Evolutionary conservation across 768 basidiomycete species (phyloP).

Genomic region (Termitomyces heimii): DNA sequence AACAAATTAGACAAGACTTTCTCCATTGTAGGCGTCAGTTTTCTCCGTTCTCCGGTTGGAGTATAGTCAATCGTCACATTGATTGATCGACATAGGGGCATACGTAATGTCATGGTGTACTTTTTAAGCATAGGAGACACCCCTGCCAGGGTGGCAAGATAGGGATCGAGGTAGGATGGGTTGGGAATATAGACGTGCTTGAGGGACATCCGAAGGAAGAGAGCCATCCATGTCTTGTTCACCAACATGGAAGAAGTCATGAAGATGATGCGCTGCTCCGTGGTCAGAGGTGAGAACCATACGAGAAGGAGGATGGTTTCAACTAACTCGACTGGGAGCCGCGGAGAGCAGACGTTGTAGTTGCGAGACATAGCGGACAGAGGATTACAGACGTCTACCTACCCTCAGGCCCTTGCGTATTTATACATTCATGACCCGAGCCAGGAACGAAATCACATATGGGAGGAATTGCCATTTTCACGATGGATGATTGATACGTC

Average conservation of each 20-base stretch:
- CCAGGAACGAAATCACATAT: neutral
- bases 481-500: neutral
- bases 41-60: neutral
- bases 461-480: neutral
- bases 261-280: constrained; percentile 11
- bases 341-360: neutral
- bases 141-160: constrained; percentile 4
- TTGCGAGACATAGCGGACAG: neutral
- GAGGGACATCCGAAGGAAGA: constrained; percentile 10
- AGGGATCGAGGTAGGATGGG: constrained; percentile 10
- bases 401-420: neutral
- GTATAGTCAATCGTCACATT: constrained; percentile 7
- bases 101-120: neutral
- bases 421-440: neutral
- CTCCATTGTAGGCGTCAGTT: neutral
- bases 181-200: constrained; percentile 15
- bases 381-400: neutral
- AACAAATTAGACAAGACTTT: constrained; percentile 4
- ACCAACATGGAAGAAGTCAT: constrained; percentile 14
- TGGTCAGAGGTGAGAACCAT: constrained; percentile 14
- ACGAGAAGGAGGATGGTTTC: constrained; percentile 9
- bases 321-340: constrained; percentile 16
- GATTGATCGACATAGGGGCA: constrained; percentile 6
- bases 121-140: neutral
- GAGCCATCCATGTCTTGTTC: constrained; percentile 15